Conservation (phyloP, 1,139 yeast genomes). For the Candida sp. region DNA sequence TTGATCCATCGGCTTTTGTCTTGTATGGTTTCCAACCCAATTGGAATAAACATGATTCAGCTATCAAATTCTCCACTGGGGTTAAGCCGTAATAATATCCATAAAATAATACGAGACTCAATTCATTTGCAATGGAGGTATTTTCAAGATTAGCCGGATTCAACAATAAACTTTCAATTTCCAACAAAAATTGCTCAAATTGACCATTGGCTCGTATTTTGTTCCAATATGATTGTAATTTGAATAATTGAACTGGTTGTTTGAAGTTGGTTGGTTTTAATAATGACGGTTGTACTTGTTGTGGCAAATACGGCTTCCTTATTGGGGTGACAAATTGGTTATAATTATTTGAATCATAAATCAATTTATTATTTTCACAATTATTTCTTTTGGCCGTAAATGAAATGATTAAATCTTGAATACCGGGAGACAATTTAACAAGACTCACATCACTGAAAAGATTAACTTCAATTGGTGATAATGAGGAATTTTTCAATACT, state of each 20-base stretch:
- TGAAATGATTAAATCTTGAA: conserved; percentile 60
- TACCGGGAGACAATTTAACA: conserved; percentile 64
- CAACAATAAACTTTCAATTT: conserved; percentile 21
- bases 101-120: conserved; percentile 51
- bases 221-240: conserved; percentile 47
- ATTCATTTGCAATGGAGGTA: conserved; percentile 23
- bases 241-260: conserved; percentile 35
- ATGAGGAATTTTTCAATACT: conserved; percentile 28
- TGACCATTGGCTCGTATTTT: conserved; percentile 40
- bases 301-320: conserved; percentile 38
- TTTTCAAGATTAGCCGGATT: conserved; percentile 20
- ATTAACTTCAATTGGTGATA: conserved; percentile 29
- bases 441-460: conserved; percentile 40
- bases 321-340: conserved; percentile 30
- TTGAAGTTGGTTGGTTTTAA: conserved; percentile 20
- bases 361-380: conserved; percentile 19
- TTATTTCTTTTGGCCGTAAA: conserved; percentile 40
- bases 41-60: conserved; percentile 37
- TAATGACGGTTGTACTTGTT: conserved; percentile 22
- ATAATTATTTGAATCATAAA: conserved; percentile 21
- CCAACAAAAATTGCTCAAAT: conserved; percentile 31
- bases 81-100: conserved; percentile 60
- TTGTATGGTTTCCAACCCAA: conserved; percentile 46
- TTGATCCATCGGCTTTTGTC: conserved; percentile 10
- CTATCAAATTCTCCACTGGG: conserved; percentile 45